Percentiles rank a stretch among this genome's conserved stretches.
Conservation (phyloP, 1,284 basidiomycete species). For the Mycosarcoma maydis region DNA sequence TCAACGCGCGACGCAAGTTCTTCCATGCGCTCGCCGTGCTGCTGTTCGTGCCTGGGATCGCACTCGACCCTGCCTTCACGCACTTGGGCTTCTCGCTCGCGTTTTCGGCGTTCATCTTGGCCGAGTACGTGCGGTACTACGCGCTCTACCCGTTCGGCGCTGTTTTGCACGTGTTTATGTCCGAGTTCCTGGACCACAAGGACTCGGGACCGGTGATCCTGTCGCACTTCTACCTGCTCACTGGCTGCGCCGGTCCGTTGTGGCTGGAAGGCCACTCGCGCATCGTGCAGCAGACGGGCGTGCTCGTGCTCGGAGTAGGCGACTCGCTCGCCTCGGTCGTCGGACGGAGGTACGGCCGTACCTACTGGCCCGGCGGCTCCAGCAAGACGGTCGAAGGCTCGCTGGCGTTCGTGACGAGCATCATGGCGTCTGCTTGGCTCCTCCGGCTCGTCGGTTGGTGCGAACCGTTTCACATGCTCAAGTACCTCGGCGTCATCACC, state of each 20-base stretch:
- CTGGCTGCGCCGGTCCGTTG: slow-evolving; percentile 89
- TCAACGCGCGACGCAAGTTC: slow-evolving; percentile 96
- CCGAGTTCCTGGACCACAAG: slow-evolving; percentile 92
- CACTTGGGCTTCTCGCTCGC: slow-evolving; percentile 87
- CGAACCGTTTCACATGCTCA: slow-evolving; percentile 40
- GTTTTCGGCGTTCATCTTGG: slow-evolving; percentile 63
- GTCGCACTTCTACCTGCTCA: slow-evolving; percentile 95
- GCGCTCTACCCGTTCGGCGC: slow-evolving; percentile 96
- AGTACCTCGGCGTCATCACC: slow-evolving; percentile 35
- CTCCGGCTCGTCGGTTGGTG: slow-evolving; percentile 75
- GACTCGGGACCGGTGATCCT: slow-evolving; percentile 95
- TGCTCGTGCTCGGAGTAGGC: slow-evolving; percentile 88
- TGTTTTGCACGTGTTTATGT: slow-evolving; percentile 90
- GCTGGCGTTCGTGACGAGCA: slow-evolving; percentile 79
- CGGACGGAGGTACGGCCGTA: slow-evolving; percentile 81
- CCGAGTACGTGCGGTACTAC: slow-evolving; percentile 77
- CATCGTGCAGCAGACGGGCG: slow-evolving; percentile 79
- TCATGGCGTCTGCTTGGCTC: slow-evolving; percentile 76
- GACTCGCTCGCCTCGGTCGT: slow-evolving; percentile 93
- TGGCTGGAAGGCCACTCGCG: slow-evolving; percentile 81
- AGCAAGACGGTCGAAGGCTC: slow-evolving; percentile 93
- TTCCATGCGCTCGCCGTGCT: slow-evolving; percentile 95
- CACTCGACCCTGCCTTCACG: slow-evolving; percentile 91
- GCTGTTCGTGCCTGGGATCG: slow-evolving; percentile 94
- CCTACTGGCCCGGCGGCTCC: slow-evolving; percentile 81